These are phyloP conservation scores for Vinca minor DNA, from an alignment of 257 asterid genomes.

Conservation along the genomic window DNA sequence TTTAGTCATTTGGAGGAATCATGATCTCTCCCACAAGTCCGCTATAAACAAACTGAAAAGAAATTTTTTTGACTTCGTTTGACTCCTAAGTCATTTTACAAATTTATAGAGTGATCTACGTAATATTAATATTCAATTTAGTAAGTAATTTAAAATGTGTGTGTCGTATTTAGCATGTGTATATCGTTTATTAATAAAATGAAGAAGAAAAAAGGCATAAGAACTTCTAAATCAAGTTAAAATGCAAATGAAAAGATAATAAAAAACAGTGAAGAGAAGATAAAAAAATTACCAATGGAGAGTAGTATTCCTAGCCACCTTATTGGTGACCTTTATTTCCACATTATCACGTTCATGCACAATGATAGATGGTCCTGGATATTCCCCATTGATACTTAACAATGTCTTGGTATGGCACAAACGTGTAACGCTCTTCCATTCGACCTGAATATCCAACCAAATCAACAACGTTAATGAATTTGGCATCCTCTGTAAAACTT, in stretches of 20 bases:
- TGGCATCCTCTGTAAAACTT: too few species aligned
- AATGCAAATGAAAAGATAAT: too few species aligned
- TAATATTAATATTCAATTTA: too few species aligned
- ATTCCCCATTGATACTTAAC: conserved; percentile 54
- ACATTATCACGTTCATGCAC: conserved; percentile 72
- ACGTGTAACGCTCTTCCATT: conserved; percentile 52
- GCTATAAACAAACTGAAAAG: too few species aligned
- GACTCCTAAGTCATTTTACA: too few species aligned
- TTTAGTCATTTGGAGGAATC: neutral
- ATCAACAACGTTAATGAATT: neutral
- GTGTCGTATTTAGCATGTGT: too few species aligned
- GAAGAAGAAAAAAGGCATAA: too few species aligned
- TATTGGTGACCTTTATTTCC: conserved; percentile 47
- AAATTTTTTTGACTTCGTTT: too few species aligned
- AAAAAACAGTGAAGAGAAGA: neutral
- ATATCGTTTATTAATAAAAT: too few species aligned
- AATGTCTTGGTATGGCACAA: conserved; percentile 46
- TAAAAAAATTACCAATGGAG: conserved; percentile 47
- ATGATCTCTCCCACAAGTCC: neutral
- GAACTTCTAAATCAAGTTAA: too few species aligned
- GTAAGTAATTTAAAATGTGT: too few species aligned
- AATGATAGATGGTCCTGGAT: conserved; percentile 65
- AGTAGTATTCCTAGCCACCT: conserved; percentile 51
- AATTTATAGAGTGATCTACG: too few species aligned
- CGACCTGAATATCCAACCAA: conserved; percentile 37